Percentiles rank a stretch among this genome's conserved stretches.
Evolutionary conservation across 768 basidiomycete genomes (phyloP).

Genomic region (Termitomyces titanicus): DNA sequence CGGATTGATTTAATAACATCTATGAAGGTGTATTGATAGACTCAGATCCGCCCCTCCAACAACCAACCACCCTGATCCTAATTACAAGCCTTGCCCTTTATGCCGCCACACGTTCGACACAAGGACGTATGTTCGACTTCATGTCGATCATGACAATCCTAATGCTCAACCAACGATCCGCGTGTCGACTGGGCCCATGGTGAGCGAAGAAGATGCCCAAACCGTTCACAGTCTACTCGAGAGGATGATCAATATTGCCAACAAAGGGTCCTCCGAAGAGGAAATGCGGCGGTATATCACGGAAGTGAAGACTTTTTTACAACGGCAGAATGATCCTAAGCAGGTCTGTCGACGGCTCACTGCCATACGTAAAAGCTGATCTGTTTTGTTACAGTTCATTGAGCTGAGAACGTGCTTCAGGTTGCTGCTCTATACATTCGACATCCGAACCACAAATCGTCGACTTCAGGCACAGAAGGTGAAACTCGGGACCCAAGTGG

Average conservation of each 20-base stretch:
- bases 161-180: slow-evolving; percentile 11
- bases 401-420: slow-evolving; percentile 48
- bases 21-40: slow-evolving; percentile 51
- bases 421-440: slow-evolving; percentile 48
- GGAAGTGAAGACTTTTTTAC: slow-evolving; percentile 46
- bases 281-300: slow-evolving; percentile 47
- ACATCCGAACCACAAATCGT: slow-evolving; percentile 32
- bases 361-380: not conserved
- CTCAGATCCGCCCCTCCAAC: slow-evolving; percentile 33
- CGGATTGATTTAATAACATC: slow-evolving; percentile 6
- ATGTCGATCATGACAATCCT: slow-evolving; percentile 52
- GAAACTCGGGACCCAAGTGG: slow-evolving; percentile 28
- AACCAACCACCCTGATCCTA: slow-evolving; percentile 3
- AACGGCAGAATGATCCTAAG: slow-evolving; percentile 36
- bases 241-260: slow-evolving; percentile 49
- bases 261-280: slow-evolving; percentile 51
- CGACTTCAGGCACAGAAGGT: slow-evolving; percentile 32
- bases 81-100: slow-evolving; percentile 46
- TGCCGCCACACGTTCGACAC: slow-evolving; percentile 53
- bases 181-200: slow-evolving; percentile 33
- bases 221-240: slow-evolving; percentile 36
- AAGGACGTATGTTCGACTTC: slow-evolving; percentile 43
- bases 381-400: slow-evolving; percentile 33
- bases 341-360: slow-evolving; percentile 29
- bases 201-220: slow-evolving; percentile 27